These are phyloP conservation scores for Cyberlindnera lachancei DNA, from an alignment of 805 yeast species.

Conservation along the genomic window DNA sequence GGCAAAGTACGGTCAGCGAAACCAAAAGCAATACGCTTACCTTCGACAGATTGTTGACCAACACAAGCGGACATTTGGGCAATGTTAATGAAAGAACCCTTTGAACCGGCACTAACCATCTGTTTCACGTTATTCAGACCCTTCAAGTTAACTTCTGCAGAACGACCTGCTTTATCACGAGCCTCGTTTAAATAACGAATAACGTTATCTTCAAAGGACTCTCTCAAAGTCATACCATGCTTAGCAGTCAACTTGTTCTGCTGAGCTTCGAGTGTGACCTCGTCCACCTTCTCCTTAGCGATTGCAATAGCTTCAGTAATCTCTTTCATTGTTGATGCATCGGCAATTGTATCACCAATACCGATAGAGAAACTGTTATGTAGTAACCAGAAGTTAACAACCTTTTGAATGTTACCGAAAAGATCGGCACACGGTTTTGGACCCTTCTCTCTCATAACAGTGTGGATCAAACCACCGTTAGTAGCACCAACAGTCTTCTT, in stretches of 20 bases:
- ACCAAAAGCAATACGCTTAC: slow-evolving; percentile 98
- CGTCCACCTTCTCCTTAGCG: slow-evolving; percentile 92
- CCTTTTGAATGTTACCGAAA: slow-evolving; percentile 89
- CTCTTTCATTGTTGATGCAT: slow-evolving; percentile 88
- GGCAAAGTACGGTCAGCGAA: slow-evolving; percentile 95
- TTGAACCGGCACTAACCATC: slow-evolving; percentile 98
- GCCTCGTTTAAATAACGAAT: slow-evolving; percentile 94
- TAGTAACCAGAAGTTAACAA: slow-evolving; percentile 91
- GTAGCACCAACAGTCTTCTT: slow-evolving; percentile 98
- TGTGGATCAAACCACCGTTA: slow-evolving; percentile 95
- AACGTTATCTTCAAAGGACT: slow-evolving; percentile 95
- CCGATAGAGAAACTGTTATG: slow-evolving; percentile 98
- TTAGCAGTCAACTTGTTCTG: slow-evolving; percentile 83
- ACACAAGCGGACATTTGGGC: slow-evolving; percentile 99
- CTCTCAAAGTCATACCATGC: slow-evolving; percentile 99
- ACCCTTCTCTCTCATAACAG: slow-evolving; percentile 97
- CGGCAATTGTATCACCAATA: slow-evolving; percentile 99
- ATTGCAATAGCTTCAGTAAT: slow-evolving; percentile 89
- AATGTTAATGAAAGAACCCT: slow-evolving; percentile 97
- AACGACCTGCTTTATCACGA: slow-evolving; percentile 98
- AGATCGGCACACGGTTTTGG: slow-evolving; percentile 82
- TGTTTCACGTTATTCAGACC: slow-evolving; percentile 95
- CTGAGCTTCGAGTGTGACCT: slow-evolving; percentile 88
- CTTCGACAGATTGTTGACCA: slow-evolving; percentile 99
- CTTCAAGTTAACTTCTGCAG: slow-evolving; percentile 93